Base-by-base conservation (phyloP, 192 early-diverging fungal species). In the Coemansia nantahalensis region DNA sequence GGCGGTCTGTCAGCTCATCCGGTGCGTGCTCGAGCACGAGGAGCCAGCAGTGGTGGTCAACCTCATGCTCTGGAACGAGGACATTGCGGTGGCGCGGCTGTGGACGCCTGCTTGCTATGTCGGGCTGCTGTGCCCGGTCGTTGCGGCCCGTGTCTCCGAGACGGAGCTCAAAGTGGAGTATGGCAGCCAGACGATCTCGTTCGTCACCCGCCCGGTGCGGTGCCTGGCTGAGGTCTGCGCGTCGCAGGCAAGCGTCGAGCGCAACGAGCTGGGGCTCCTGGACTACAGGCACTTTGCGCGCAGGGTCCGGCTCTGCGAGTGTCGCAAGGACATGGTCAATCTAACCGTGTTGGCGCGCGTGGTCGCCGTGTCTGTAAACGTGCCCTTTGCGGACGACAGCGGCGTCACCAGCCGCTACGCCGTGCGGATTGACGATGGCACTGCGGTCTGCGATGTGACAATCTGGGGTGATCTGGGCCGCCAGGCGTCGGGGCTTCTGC, bases 151-250 rank as follows among this genome's bases (percentile, higher is more conserved):
- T 13, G 23, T 15, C 14, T 21, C 63, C 12, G 56, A 26, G 19
- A 39, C 28, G 9, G 16, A 37, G 3, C 15, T 36, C 15, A 39
- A 57, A 13, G 43, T 56, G 32, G 64, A 63, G 16, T 71, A 61
- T 32, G 76, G 76, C 17, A 10, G 49, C 7, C 59, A 65, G 49
- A 78, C 76, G 10, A 67, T 78, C 18, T 43, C 65, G 0, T 78
- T 78, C 42, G 31, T 64, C 21, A 53, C 59, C 31, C 31, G 42
- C 5, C 21, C 37, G 26, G 47, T 45, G 5, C 39, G 40, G 33
- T 16, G 30, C 19, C 36, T 26, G 2, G 22, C 53, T 5, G 16
- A 28, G 13, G 50, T 42, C 7, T 26, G 24, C 17, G 22, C 56
- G 1, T 58, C 68, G 26, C 56, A 60, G 43, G 14, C 59, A 1